Conservation (phyloP, 2,329 filamentous ascomycete genomes). For the Xylaria digitata region DNA sequence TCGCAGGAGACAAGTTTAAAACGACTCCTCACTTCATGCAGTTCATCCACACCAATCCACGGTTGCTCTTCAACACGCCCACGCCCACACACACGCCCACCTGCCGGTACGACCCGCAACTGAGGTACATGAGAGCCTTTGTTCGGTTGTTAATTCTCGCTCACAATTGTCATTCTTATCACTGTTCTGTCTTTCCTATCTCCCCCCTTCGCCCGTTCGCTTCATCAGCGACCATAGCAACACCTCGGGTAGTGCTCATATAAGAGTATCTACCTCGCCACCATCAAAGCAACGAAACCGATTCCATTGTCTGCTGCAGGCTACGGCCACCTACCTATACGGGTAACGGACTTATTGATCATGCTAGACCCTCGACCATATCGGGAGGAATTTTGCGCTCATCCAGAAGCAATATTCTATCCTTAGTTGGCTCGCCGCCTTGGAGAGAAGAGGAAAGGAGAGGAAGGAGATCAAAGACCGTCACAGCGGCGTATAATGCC, state of each 20-base stretch:
- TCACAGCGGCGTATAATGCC: conserved; percentile 53
- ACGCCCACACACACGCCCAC: conserved; percentile 29
- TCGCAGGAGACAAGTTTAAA: conserved; percentile 19
- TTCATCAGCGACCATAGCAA: conserved; percentile 20
- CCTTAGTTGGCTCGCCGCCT: conserved; percentile 42
- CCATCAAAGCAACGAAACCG: conserved; percentile 13
- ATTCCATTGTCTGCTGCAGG: conserved; percentile 27
- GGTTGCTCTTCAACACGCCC: conserved; percentile 25
- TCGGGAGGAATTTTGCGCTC: conserved; percentile 48
- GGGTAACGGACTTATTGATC: conserved; percentile 43
- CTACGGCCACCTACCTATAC: conserved; percentile 26
- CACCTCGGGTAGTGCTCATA: conserved; percentile 21
- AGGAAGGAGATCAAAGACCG: conserved; percentile 10
- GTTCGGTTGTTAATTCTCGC: conserved; percentile 25
- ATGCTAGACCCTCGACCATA: conserved; percentile 47
- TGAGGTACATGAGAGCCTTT: conserved; percentile 24
- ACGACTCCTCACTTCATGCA: conserved; percentile 38
- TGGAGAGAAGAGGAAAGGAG: conserved; percentile 11
- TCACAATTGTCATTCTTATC: conserved; percentile 28
- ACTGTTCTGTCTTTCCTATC: conserved; percentile 15
- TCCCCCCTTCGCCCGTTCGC: conserved; percentile 22
- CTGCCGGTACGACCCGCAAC: conserved; percentile 33
- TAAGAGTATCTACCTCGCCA: conserved; percentile 23
- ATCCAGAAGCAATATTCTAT: conserved; percentile 44
- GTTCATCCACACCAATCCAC: conserved; percentile 36